Conservation (phyloP, 495 filamentous ascomycete genomes). For the Staphylotrichum longicolle region DNA sequence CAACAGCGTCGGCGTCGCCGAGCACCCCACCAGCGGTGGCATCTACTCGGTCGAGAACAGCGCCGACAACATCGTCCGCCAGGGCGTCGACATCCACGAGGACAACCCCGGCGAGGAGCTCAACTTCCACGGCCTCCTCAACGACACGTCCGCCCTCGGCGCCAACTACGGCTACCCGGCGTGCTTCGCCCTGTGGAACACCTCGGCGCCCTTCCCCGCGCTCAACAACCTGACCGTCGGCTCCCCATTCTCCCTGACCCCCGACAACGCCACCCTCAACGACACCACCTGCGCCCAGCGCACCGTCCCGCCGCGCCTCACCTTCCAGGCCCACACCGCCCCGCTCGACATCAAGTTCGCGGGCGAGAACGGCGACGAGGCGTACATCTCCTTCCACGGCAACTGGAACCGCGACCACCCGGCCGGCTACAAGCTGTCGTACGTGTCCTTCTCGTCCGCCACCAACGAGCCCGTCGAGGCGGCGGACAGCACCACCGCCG, state of each 20-base stretch:
- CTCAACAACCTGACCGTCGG: conserved; percentile 32
- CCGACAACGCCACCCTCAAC: conserved; percentile 31
- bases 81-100: conserved; percentile 57
- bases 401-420: conserved; percentile 54
- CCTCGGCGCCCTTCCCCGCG: conserved; percentile 29
- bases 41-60: conserved; percentile 74
- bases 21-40: conserved; percentile 51
- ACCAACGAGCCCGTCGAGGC: conserved; percentile 44
- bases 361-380: conserved; percentile 20
- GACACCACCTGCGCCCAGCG: conserved; percentile 47
- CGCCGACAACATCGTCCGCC: conserved; percentile 59
- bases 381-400: conserved; percentile 47
- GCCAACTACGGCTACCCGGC: conserved; percentile 67
- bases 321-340: conserved; percentile 59
- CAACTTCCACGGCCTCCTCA: conserved; percentile 66
- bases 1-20: conserved; percentile 65
- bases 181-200: conserved; percentile 64
- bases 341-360: conserved; percentile 61
- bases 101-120: conserved; percentile 75
- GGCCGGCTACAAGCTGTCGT: conserved; percentile 55
- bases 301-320: conserved; percentile 48
- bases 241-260: conserved; percentile 38
- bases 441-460: conserved; percentile 39
- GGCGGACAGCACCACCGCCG: conserved; percentile 41
- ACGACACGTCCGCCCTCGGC: conserved; percentile 35